phyloP scores from a whole-genome alignment of 495 filamentous ascomycete genomes.

The Stereocaulon alpinum region DNA sequence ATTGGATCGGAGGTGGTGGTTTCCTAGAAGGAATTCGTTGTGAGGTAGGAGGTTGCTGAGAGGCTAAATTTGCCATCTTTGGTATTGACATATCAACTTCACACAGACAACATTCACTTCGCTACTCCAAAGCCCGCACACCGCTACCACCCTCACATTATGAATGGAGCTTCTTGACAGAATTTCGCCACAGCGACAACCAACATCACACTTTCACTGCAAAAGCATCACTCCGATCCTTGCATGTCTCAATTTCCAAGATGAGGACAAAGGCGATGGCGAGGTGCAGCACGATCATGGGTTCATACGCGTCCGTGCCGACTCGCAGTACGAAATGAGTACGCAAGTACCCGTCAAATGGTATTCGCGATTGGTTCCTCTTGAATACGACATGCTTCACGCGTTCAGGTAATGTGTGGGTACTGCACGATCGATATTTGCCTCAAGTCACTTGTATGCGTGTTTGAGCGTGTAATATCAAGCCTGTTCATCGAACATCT shows the following conservation, averaged over 20 bases:
- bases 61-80: not conserved
- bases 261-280: not conserved
- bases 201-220: not conserved
- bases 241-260: not conserved
- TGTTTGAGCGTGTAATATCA: no score
- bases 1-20: not conserved
- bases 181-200: no score
- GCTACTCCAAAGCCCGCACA: no score
- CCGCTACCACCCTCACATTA: no score
- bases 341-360: constrained; percentile 1
- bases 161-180: no score
- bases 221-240: not conserved
- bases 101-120: not conserved
- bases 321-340: not conserved
- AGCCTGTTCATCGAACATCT: no score
- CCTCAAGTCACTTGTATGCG: no score
- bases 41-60: not conserved
- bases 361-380: not conserved
- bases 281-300: constrained; percentile 6
- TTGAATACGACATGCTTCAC: not conserved
- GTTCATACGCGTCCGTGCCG: not conserved
- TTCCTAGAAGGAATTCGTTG: not conserved
- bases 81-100: not conserved
- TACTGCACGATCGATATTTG: no score
- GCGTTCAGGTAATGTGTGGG: no score